Percentiles rank a stretch among this genome's conserved stretches.
Evolutionary conservation across 345 rosid species (phyloP).

Genomic region (Cochlearia excelsa): DNA sequence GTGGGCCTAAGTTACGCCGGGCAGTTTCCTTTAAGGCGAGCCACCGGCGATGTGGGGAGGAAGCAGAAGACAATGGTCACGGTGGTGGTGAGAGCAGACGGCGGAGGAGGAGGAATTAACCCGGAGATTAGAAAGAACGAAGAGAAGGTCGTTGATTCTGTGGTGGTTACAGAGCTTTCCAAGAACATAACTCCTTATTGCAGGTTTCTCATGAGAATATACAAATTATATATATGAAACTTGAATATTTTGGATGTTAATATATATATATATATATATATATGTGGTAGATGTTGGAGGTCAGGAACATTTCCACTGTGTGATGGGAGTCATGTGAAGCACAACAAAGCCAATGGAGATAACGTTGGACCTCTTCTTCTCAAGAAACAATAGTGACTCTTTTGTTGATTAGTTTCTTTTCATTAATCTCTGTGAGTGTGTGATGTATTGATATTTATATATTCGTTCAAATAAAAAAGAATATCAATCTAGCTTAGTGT

Average conservation of each 20-base stretch:
- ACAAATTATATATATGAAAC: too few species aligned
- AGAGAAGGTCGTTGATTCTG: constrained; percentile 82
- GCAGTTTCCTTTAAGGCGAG: constrained; percentile 27
- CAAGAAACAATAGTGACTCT: constrained; percentile 30
- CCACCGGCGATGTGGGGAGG: constrained; percentile 11
- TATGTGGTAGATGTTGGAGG: constrained; percentile 71
- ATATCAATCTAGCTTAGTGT: too few species aligned
- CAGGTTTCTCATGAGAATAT: constrained; percentile 42
- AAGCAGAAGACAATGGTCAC: constrained; percentile 37
- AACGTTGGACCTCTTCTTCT: constrained; percentile 50
- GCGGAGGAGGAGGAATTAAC: constrained; percentile 54
- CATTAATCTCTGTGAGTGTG: too few species aligned
- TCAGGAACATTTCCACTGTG: constrained; percentile 87
- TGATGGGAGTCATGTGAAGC: constrained; percentile 91
- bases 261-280: too few species aligned
- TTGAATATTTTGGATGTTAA: too few species aligned
- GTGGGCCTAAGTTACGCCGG: constrained; percentile 35
- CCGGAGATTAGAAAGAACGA: constrained; percentile 79
- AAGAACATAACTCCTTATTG: constrained; percentile 82
- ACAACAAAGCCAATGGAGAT: constrained; percentile 93
- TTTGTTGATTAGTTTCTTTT: too few species aligned
- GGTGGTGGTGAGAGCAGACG: constrained; percentile 64
- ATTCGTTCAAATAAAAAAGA: too few species aligned
- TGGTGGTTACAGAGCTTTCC: constrained; percentile 66
- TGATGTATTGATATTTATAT: too few species aligned